Evolutionary conservation across 306 rosid species (phyloP).

Genomic region (Lagenaria siceraria): DNA sequence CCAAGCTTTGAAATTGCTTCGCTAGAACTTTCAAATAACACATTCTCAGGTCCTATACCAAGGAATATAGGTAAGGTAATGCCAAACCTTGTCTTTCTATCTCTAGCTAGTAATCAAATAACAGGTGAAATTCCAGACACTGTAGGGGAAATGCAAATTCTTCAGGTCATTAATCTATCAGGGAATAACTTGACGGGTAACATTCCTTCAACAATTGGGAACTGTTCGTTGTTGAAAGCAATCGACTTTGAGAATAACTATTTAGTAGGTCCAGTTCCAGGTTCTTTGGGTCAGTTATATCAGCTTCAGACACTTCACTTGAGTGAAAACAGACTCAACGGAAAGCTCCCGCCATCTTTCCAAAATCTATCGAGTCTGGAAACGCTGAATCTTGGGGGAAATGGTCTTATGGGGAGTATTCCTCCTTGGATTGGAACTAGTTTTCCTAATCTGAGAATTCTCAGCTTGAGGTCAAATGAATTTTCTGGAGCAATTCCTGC

Average conservation of each 20-base stretch:
- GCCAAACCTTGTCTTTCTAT: slow-evolving; percentile 7
- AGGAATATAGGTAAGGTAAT: slow-evolving; percentile 4
- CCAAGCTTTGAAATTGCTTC: neutral
- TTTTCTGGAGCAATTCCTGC: slow-evolving; percentile 23
- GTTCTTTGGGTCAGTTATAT: slow-evolving; percentile 15
- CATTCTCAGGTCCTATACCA: slow-evolving; percentile 24
- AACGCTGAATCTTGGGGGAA: slow-evolving; percentile 29
- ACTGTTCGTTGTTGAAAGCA: slow-evolving; percentile 14
- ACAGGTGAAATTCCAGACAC: slow-evolving; percentile 27
- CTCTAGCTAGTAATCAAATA: slow-evolving; percentile 25
- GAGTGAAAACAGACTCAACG: slow-evolving; percentile 17
- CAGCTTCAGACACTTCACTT: slow-evolving; percentile 22
- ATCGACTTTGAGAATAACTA: slow-evolving; percentile 24
- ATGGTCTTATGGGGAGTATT: slow-evolving; percentile 16
- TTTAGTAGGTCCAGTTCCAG: slow-evolving; percentile 22
- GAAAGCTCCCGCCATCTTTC: slow-evolving; percentile 25
- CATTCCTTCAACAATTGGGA: slow-evolving; percentile 23
- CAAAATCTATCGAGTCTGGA: slow-evolving; percentile 22
- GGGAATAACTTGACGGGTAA: slow-evolving; percentile 24
- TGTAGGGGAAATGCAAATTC: neutral
- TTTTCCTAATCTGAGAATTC: slow-evolving; percentile 14
- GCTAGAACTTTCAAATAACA: slow-evolving; percentile 34
- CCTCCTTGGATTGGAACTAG: slow-evolving; percentile 26
- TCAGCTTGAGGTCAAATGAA: slow-evolving; percentile 28
- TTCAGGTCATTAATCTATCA: slow-evolving; percentile 23